Base-by-base conservation (phyloP, 2,329 filamentous ascomycete species). In the Aurifilum marmelostoma region DNA sequence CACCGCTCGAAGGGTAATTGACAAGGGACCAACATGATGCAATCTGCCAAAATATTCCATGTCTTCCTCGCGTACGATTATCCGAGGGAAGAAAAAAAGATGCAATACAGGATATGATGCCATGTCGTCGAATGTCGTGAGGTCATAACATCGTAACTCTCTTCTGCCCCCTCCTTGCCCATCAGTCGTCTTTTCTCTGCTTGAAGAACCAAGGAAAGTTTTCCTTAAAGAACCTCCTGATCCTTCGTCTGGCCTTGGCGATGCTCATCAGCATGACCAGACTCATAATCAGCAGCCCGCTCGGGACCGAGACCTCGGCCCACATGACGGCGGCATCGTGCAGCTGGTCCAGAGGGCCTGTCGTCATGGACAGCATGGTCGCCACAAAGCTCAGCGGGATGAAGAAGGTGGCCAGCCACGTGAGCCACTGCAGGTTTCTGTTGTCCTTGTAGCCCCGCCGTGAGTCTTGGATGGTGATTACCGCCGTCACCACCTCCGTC, bases 331-430 rank as follows among this genome's bases (percentile, higher is more conserved):
- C 64, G 16, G 65, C 50, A 3, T 68, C 67, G 29, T 65, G 66
- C 32, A 71, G 63, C 3, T 69, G 2, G 9, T 64, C 27, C 21
- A 66, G 39, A 14, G 69, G 63, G 4, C 59, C 70, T 5, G 73
- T 67, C 43, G 75, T 74, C 76, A 79, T 78, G 18, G 75, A 76
- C 9, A 78, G 75, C 32, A 76, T 67, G 1, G 72, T 73, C 18
- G 77, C 74, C 3, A 78, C 71, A 16, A 76, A 73, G 61, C 76
- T 77, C 29, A 79, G 69, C 3, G 77, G 77, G 21, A 78, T 76
- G 69, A 78, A 78, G 64, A 79, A 73, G 0, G 76, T 78, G 3
- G 77, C 77, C 3, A 79, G 69, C 74, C 74, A 77, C 0, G 76
- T 78, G 9, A 79, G 72, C 24, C 76, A 75, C n/a, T 73, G 73